A percentile compares a stretch with the other conserved stretches of the same genome.
These are phyloP conservation scores for Hemisphaericaspora nanyangensis DNA, from an alignment of 805 yeast species.

Conservation along the genomic window DNA sequence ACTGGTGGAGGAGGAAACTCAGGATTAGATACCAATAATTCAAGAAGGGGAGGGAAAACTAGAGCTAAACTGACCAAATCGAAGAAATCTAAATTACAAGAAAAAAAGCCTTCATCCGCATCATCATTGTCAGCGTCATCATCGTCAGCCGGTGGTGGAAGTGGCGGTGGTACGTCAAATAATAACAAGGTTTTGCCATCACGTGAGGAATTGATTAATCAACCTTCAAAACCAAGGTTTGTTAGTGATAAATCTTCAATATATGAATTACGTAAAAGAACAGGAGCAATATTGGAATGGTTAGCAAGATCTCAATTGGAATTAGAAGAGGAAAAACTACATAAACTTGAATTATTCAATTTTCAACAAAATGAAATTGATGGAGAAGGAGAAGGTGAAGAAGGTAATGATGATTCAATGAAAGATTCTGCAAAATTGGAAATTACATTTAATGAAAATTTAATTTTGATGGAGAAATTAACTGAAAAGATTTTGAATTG, in stretches of 20 bases:
- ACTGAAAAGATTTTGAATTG: slow-evolving; percentile 69
- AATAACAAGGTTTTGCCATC: neutral
- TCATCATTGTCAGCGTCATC: neutral
- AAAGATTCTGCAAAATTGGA: slow-evolving; percentile 28
- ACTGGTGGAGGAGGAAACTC: slow-evolving; percentile 1
- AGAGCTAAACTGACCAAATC: slow-evolving; percentile 8
- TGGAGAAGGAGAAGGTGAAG: neutral
- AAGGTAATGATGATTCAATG: too few species aligned
- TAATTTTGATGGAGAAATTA: slow-evolving; percentile 64
- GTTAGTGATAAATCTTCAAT: slow-evolving; percentile 75
- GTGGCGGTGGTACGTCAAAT: neutral
- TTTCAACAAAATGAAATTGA: slow-evolving; percentile 32
- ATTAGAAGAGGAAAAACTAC: slow-evolving; percentile 67
- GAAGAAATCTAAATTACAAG: slow-evolving; percentile 10
- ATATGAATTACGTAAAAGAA: slow-evolving; percentile 82
- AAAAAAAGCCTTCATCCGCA: neutral
- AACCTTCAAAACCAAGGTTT: slow-evolving; percentile 77
- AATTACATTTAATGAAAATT: slow-evolving; percentile 53
- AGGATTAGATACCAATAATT: too few species aligned
- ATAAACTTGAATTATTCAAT: slow-evolving; percentile 45
- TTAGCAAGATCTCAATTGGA: slow-evolving; percentile 84
- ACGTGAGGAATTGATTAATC: slow-evolving; percentile 51
- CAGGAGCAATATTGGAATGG: slow-evolving; percentile 88
- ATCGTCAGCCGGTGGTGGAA: neutral
- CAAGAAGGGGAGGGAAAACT: slow-evolving; percentile 11